Evolutionary conservation across 1,139 yeast species (phyloP).

Genomic region (Komagataea norvegica): DNA sequence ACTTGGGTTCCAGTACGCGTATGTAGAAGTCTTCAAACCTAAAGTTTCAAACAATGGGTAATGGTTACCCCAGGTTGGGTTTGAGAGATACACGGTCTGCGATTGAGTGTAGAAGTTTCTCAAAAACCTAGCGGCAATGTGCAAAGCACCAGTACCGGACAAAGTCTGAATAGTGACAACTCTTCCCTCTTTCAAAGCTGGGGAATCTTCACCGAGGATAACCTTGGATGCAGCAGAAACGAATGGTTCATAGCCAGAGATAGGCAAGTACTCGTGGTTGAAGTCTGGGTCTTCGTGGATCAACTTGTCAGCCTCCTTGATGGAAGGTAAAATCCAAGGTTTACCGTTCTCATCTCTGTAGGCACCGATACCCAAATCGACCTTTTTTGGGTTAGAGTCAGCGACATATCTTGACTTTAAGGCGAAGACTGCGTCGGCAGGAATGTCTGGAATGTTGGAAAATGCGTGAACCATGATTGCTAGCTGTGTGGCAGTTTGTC

Average conservation of each 20-base stretch:
- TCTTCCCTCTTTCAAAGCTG: slow-evolving; percentile 48
- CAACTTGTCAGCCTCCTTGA: slow-evolving; percentile 60
- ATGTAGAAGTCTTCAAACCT: slow-evolving; percentile 59
- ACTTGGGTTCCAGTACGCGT: slow-evolving; percentile 76
- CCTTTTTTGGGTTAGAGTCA: slow-evolving; percentile 59
- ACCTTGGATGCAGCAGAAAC: slow-evolving; percentile 72
- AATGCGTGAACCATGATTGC: slow-evolving; percentile 26
- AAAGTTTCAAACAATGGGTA: slow-evolving; percentile 67
- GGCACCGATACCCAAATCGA: slow-evolving; percentile 93
- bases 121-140: slow-evolving; percentile 75
- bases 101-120: slow-evolving; percentile 41
- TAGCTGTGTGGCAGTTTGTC: too few species aligned
- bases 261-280: slow-evolving; percentile 90
- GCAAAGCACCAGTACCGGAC: slow-evolving; percentile 96
- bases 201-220: slow-evolving; percentile 64
- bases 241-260: slow-evolving; percentile 71
- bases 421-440: slow-evolving; percentile 80
- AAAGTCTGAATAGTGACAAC: slow-evolving; percentile 79
- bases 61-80: slow-evolving; percentile 98
- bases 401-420: slow-evolving; percentile 68
- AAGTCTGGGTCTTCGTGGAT: slow-evolving; percentile 52
- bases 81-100: slow-evolving; percentile 63
- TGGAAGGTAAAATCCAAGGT: slow-evolving; percentile 93
- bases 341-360: slow-evolving; percentile 90
- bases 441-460: slow-evolving; percentile 48